phyloP scores from a whole-genome alignment of 78 protist genomes.

The Reticulomyxa filosa region DNA sequence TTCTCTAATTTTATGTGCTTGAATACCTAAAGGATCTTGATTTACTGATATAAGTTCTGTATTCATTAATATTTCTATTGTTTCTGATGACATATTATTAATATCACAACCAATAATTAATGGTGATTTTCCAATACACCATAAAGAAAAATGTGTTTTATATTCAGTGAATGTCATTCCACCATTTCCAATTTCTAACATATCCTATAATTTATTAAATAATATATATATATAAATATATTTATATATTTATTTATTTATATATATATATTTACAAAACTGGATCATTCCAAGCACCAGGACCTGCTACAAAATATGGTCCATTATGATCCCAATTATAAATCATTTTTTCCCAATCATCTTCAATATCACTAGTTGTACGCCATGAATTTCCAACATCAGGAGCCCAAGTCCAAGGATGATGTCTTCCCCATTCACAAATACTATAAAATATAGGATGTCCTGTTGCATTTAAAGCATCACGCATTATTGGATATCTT shows the following conservation, averaged over 20 bases:
- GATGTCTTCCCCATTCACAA: conserved; percentile 8
- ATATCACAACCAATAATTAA: conserved; percentile 42
- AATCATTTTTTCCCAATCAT: neutral
- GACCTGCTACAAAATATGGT: neutral
- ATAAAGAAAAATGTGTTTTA: conserved; percentile 28
- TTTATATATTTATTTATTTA: too few relatives aligned
- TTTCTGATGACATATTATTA: conserved; percentile 6
- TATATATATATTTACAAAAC: too few relatives aligned
- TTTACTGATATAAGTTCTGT: conserved; percentile 31
- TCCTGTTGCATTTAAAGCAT: conserved; percentile 6
- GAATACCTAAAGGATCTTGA: conserved; percentile 43
- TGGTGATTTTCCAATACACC: conserved; percentile 39
- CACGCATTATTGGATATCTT: neutral
- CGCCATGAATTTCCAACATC: conserved; percentile 19
- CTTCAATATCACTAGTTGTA: conserved; percentile 6
- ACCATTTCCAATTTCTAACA: conserved; percentile 46
- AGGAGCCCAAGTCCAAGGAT: neutral
- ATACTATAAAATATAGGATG: neutral
- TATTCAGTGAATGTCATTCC: conserved; percentile 12
- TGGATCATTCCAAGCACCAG: conserved; percentile 1
- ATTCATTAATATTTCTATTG: conserved; percentile 16
- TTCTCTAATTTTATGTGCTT: too few relatives aligned
- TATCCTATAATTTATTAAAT: too few relatives aligned
- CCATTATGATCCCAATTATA: neutral
- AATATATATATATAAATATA: too few relatives aligned